These are phyloP conservation scores for Fraxinus dipetala DNA, from an alignment of 305 asterid genomes.

Conservation along the genomic window DNA sequence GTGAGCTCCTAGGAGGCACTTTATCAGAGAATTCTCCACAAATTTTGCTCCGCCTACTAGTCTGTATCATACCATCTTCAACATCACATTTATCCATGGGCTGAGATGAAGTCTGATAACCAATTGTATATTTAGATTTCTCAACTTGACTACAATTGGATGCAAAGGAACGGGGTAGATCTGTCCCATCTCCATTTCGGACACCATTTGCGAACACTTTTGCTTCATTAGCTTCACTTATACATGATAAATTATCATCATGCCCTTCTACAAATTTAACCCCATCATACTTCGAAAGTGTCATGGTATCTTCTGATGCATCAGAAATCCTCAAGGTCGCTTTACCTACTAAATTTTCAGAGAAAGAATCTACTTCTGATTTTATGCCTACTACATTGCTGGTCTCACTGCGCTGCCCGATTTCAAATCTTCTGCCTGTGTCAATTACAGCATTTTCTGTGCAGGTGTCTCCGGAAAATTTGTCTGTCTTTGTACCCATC, in stretches of 20 bases:
- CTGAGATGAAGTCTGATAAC: conserved; percentile 26
- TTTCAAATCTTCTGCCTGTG: conserved; percentile 34
- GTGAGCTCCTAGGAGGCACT: conserved; percentile 34
- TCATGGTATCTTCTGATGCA: conserved; percentile 47
- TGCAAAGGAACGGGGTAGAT: conserved; percentile 25
- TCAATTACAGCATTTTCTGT: conserved; percentile 37
- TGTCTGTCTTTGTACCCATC: conserved; percentile 57
- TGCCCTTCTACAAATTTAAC: conserved; percentile 47
- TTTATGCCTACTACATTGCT: conserved; percentile 45
- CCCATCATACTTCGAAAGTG: conserved; percentile 42
- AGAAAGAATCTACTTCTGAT: conserved; percentile 50
- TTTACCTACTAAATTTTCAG: conserved; percentile 52
- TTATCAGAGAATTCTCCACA: conserved; percentile 31
- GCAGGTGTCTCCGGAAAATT: conserved; percentile 59
- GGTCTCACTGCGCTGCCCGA: conserved; percentile 43
- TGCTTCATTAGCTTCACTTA: conserved; percentile 41
- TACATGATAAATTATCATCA: conserved; percentile 59
- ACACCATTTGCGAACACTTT: conserved; percentile 20
- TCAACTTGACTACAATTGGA: neutral
- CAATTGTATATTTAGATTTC: neutral
- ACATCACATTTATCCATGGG: conserved; percentile 31
- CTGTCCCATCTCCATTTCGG: conserved; percentile 20
- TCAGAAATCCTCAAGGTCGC: conserved; percentile 47
- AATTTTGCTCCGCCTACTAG: conserved; percentile 26
- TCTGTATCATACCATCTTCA: conserved; percentile 33